Evolutionary conservation across 116 monocot species (phyloP), one percentile per base, ranked within the genome.

Genomic region (Thalassia testudinum): DNA sequence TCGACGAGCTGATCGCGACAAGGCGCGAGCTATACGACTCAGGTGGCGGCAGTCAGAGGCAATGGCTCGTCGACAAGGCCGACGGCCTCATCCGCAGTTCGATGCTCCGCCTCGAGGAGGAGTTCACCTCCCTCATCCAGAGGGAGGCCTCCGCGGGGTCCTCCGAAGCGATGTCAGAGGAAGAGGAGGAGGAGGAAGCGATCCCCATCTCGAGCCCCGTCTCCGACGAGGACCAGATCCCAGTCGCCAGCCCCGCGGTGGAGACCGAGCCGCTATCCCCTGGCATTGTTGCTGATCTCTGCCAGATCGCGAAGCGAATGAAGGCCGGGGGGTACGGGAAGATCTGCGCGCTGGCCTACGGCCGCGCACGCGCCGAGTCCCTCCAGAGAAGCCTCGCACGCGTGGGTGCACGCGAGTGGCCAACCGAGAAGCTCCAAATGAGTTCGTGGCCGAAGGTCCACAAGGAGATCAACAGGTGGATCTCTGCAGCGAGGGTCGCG

Each of bases 221-320:
- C 24, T 18, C 26, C 24, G 70, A 68, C 3, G 59, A 21, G 1
- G 83, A 80, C 7, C 19, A 45, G 4, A 71, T 85, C 43, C 87
- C 85, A 15, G 76, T 81, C 14, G 95, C 95, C 5, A 50, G 66
- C 5, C 88, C 87, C 8, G 74, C 81, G 21, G 42, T 70, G 5
- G 75, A 75, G 65, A 78, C 87, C 62, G 93, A 95, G 57, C 79
- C 85, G 28, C 76, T 95, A 50, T 84, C 95, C n/a, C 52, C 69
- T 0, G 95, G 85, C 14, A 69, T 85, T n/a, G 58, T 83, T 40
- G 57, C 81, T 26, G 85, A 95, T 49, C 79, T 95, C 51, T 71
- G 69, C 54, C 54, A 76, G 50, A 95, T 95, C 47, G 81, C 78
- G 0, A 58, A 61, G 47, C 60, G 88, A 56, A 84, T 95, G 83